Percentiles rank a stretch among this genome's conserved stretches.
phyloP scores from a whole-genome alignment of 2,329 filamentous ascomycete genomes.

The Cladorrhinum sp. region DNA sequence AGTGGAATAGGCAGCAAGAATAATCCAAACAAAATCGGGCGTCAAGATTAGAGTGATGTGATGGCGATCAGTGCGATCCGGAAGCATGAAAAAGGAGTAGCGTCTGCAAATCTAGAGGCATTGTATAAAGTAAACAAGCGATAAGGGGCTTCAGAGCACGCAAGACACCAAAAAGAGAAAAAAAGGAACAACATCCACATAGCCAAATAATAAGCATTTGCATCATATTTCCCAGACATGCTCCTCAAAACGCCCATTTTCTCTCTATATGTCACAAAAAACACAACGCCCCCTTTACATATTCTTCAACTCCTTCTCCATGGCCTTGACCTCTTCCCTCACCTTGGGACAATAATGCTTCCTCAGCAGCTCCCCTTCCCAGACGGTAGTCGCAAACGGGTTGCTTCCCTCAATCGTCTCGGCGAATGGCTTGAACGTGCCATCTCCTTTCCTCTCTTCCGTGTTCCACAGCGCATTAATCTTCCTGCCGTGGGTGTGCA shows the following conservation, averaged over 20 bases:
- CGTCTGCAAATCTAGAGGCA: no score
- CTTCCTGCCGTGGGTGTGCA: constrained; percentile 77
- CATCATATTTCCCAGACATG: background rate
- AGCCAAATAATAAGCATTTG: background rate
- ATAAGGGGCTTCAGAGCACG: no score
- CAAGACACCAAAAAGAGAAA: background rate
- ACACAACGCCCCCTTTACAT: constrained; percentile 7
- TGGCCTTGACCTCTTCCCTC: constrained; percentile 65
- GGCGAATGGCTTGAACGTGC: constrained; percentile 72
- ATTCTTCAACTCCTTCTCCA: constrained; percentile 62
- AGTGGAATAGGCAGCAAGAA: constrained; percentile 68
- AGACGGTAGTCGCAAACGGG: constrained; percentile 83
- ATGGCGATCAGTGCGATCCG: no score
- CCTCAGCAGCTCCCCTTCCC: constrained; percentile 87
- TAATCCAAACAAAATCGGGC: no score
- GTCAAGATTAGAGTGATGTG: no score
- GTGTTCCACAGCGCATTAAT: constrained; percentile 88
- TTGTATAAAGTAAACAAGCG: background rate
- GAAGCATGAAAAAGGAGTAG: no score
- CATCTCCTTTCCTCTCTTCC: constrained; percentile 89
- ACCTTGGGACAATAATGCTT: constrained; percentile 86
- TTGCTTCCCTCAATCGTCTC: constrained; percentile 80
- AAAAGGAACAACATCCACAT: constrained; percentile 15
- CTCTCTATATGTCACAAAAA: background rate
- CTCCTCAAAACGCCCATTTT: background rate